Evolutionary conservation across 192 early-diverging fungal genomes (phyloP).

Genomic region (Chytriomyces sp.): DNA sequence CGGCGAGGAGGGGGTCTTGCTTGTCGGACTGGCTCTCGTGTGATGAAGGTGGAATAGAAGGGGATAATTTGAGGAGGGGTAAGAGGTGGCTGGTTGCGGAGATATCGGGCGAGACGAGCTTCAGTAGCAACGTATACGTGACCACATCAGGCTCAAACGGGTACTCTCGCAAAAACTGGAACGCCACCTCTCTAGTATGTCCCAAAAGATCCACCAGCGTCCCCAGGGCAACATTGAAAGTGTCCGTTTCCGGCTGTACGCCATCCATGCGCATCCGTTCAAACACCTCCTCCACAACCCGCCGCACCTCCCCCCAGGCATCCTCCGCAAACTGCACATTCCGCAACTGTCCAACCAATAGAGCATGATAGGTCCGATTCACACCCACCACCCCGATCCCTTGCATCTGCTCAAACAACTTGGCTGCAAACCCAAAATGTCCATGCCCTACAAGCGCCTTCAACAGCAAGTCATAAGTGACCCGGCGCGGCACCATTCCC

Average conservation of each 20-base stretch:
- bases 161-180: not conserved
- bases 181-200: not conserved
- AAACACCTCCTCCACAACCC: not conserved
- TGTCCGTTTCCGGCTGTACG: not conserved
- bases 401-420: slow-evolving; percentile 22
- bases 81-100: too few species aligned
- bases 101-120: not conserved
- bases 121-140: slow-evolving; percentile 14
- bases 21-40: not conserved
- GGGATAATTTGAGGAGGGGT: too few species aligned
- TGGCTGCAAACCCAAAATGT: not conserved
- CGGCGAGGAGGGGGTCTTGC: not conserved
- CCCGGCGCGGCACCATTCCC: not conserved
- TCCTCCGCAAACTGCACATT: not conserved
- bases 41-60: not conserved
- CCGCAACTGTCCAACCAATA: not conserved
- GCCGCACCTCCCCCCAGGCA: not conserved
- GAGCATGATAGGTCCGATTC: not conserved
- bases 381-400: not conserved
- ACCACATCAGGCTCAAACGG: slow-evolving; percentile 7
- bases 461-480: slow-evolving; percentile 14
- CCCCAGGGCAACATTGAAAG: not conserved
- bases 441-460: slow-evolving; percentile 3
- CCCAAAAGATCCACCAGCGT: not conserved
- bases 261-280: not conserved